A percentile compares a stretch with the other conserved stretches of the same genome.
Evolutionary conservation across 352 stramenopile species (phyloP).

Genomic region (Phytophthora nicotianae): DNA sequence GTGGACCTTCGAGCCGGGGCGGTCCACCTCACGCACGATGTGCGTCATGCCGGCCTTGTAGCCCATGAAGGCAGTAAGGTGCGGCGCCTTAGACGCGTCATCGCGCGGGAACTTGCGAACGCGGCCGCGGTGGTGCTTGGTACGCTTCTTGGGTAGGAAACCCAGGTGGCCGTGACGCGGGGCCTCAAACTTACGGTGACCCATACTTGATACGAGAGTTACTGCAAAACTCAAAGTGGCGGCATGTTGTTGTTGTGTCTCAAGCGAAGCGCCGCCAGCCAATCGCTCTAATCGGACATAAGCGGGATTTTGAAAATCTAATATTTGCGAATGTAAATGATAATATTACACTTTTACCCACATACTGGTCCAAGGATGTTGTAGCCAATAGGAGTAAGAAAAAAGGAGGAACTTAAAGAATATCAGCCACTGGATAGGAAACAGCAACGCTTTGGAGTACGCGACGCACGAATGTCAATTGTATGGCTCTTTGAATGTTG

Average conservation of each 20-base stretch:
- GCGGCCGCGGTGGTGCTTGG: constrained; percentile 98
- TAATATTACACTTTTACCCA: constrained; percentile 1
- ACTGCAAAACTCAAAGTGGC: constrained; percentile 89
- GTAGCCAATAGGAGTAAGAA: too few species aligned
- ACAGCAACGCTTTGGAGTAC: constrained; percentile 96
- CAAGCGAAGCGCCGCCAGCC: constrained; percentile 24
- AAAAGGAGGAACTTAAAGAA: constrained; percentile 97
- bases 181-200: constrained; percentile 98
- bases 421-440: constrained; percentile 97
- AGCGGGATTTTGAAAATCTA: not conserved
- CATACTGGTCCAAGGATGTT: too few species aligned
- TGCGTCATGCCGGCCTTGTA: constrained; percentile 99
- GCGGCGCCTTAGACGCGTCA: constrained; percentile 94
- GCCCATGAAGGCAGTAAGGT: constrained; percentile 99
- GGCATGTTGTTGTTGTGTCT: not conserved
- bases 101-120: constrained; percentile 99
- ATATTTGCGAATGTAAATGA: not conserved
- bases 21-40: constrained; percentile 98
- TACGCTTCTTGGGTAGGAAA: constrained; percentile 99
- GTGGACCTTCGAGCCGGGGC: constrained; percentile 99
- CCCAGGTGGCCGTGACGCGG: constrained; percentile 97
- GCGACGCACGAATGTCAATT: constrained; percentile 96
- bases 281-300: constrained; percentile 37
- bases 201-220: constrained; percentile 89
- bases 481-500: too few species aligned